Base-by-base conservation (phyloP, 306 rosid species). In the Cucurbita maxima region DNA sequence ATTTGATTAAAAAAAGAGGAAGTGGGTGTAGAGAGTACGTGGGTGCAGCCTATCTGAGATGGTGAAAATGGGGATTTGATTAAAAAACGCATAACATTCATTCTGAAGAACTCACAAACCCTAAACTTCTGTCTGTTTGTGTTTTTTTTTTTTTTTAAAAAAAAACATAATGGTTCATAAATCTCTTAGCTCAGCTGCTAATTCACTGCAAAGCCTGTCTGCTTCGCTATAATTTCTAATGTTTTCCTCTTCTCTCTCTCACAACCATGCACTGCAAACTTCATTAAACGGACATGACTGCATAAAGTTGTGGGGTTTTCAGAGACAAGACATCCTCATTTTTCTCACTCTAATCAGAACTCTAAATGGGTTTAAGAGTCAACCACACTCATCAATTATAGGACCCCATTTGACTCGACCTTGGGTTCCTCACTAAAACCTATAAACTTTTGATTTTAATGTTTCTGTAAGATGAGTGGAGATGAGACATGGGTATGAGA, bases 241-340 rank as follows among this genome's bases (percentile, higher is more conserved):
- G 1, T 51, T 15, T 15, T 5, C 3, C 13, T 5, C 6, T 45
- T 19, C 18, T 45, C 12, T 45, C 38, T 45, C 55, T 44, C 40
- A 19, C 38, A 44, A 22, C 16, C 72, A 66, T 43, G 37, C 72
- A 67, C 71, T 63, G 71, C 20, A 59, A 22, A 63, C 41, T 41
- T 51, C 71, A 67, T 45, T 67, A 67, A 67, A 54, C 54, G 44
- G 30, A 63, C 71, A 61, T 43, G 41, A 63, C 70, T 63, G 50
- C 64, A 63, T 66, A 66, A 64, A 64, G 71, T 43, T 16, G 4
- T 45, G 38, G 7, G 41, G 20, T n/a, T 66, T 66, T 66, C 72
- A 19, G 72, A 43, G 72, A 66, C 72, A 44, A 66, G 10, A 66
- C 72, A 66, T 66, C 37, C 37, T 66, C 72, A 19, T 18, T 66